These are phyloP conservation scores for Exophiala oligosperma DNA, from an alignment of 2,329 filamentous ascomycete species.

Conservation along the genomic window DNA sequence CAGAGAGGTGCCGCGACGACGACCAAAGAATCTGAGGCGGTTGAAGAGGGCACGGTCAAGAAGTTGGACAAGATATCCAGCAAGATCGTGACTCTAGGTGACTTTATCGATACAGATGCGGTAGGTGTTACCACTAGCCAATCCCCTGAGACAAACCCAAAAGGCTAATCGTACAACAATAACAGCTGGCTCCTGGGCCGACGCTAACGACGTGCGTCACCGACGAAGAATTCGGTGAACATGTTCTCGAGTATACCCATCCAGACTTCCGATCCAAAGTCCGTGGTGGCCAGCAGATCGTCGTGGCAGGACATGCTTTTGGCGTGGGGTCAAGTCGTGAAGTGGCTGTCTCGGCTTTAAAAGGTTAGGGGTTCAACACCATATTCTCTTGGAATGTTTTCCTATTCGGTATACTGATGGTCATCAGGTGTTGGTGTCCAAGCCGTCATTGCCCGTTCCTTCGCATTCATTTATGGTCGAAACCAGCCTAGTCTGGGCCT, in stretches of 20 bases:
- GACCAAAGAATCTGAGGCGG: background rate
- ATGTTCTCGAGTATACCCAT: slow-evolving; percentile 44
- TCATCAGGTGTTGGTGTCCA: slow-evolving; percentile 35
- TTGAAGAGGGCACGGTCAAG: background rate
- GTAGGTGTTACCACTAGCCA: slow-evolving; percentile 1
- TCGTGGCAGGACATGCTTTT: slow-evolving; percentile 48
- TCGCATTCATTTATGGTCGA: slow-evolving; percentile 49
- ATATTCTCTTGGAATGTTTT: too few relatives aligned
- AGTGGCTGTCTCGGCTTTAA: slow-evolving; percentile 42
- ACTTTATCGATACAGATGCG: slow-evolving; percentile 51
- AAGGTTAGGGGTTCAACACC: slow-evolving; percentile 22
- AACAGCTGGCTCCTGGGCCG: slow-evolving; percentile 43
- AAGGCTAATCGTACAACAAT: background rate
- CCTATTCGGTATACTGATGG: slow-evolving; percentile 7
- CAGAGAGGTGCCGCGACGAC: background rate
- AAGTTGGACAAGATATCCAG: slow-evolving; percentile 9
- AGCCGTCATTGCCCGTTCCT: slow-evolving; percentile 47
- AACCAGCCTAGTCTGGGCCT: slow-evolving; percentile 50
- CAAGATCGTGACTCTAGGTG: slow-evolving; percentile 44
- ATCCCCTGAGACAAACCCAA: background rate
- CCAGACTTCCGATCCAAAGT: slow-evolving; percentile 43
- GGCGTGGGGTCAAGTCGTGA: slow-evolving; percentile 49
- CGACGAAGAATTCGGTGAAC: slow-evolving; percentile 38
- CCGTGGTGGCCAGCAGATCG: slow-evolving; percentile 8
- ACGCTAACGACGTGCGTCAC: slow-evolving; percentile 62